phyloP scores from a whole-genome alignment of 768 basidiomycete genomes.

The Suillus lakei region DNA sequence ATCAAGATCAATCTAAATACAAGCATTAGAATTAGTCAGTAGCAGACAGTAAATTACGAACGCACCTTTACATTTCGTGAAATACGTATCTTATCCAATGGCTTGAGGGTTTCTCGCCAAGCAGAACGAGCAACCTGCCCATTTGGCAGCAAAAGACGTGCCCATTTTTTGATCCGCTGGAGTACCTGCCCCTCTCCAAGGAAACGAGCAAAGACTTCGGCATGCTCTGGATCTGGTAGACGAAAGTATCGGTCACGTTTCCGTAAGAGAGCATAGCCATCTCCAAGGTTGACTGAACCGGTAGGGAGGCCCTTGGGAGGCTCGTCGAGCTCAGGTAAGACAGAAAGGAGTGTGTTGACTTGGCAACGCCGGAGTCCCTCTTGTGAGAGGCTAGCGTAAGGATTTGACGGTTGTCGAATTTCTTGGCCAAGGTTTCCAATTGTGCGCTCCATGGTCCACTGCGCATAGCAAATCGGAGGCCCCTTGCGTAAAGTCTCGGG shows the following conservation, averaged over 20 bases:
- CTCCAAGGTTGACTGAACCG: neutral
- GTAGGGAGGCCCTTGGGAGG: neutral
- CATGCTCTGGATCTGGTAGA: neutral
- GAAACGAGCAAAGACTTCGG: neutral
- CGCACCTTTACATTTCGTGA: constrained; percentile 10
- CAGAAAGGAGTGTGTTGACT: constrained; percentile 13
- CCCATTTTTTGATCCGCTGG: constrained; percentile 17
- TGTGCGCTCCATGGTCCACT: constrained; percentile 33
- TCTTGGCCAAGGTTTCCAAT: constrained; percentile 32
- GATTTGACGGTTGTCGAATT: constrained; percentile 26
- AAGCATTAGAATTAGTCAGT: constrained; percentile 15
- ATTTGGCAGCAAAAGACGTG: constrained; percentile 26
- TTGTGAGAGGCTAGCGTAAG: constrained; percentile 30
- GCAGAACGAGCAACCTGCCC: constrained; percentile 23
- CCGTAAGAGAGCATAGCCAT: neutral
- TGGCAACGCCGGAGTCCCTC: constrained; percentile 25
- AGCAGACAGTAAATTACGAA: constrained; percentile 1
- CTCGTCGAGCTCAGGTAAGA: constrained; percentile 15
- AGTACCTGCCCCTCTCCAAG: neutral
- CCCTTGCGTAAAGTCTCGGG: constrained; percentile 26
- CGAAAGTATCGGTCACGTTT: neutral
- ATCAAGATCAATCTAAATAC: neutral
- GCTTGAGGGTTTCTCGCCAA: constrained; percentile 5
- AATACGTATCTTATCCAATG: constrained; percentile 4
- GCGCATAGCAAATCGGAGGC: constrained; percentile 23